Evolutionary conservation across 495 filamentous ascomycete species (phyloP), one percentile per base, ranked within the genome.

Genomic region (Podospora didyma): DNA sequence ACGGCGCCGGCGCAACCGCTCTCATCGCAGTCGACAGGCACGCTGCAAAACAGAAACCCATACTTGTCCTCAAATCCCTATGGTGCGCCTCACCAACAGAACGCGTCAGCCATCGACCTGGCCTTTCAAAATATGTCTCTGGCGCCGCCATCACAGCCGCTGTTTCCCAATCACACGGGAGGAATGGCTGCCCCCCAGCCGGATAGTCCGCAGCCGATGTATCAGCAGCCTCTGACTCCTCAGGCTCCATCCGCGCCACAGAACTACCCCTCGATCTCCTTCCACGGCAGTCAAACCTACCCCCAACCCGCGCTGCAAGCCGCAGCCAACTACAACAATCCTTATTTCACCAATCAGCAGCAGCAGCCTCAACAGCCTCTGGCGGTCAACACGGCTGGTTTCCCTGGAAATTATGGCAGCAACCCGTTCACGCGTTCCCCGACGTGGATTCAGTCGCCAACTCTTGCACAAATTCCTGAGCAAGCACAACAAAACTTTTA

Each of bases 141-240:
- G 17, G 80, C 85, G 16, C 63, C 86, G 11, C 63, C 73, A 2
- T 57, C 62, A 11, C 84, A 85, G 60, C 83, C 86, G 16, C 76
- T 96, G 28, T 94, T 93, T 65, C 90, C 90, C 0, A 83, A 96
- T 70, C 86, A 87, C 21, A 95, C 90, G 7, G 92, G 92, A 9
- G 90, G 90, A 31, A 79, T 88, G 61, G 80, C 83, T 19, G 76
- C 73, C 37, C 76, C 80, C 28, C 83, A 83, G 42, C 75, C 76
- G 22, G 67, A 73, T 68, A 46, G 64, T 35, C 69, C 54, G 21
- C 79, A 82, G 55, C 42, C 63, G 46, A 73, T 72, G 59, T 70
- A 78, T 49, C 80, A 76, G 55, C 80, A 82, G 56, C 74, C 82
- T 44, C 82, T 82, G 64, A 84, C 81, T 2, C 84, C 83, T 17